Conservation (phyloP, 2,329 filamentous ascomycete genomes). For the Penicillium sp. region DNA sequence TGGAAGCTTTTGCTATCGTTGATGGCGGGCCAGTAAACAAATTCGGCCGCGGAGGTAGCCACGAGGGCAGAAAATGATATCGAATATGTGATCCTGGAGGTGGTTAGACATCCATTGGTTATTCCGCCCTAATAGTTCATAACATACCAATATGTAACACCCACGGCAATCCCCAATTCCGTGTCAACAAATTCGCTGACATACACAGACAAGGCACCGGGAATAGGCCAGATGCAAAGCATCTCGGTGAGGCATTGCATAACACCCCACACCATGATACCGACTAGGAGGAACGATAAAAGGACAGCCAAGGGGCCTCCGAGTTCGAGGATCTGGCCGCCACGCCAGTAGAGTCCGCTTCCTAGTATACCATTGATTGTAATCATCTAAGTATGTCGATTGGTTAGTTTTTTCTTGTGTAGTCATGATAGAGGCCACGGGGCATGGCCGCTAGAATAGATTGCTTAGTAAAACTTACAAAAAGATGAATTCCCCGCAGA, state of each 20-base stretch:
- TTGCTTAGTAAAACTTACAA: slow-evolving; percentile 17
- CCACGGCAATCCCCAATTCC: slow-evolving; percentile 33
- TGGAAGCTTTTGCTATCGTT: slow-evolving; percentile 18
- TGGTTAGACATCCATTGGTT: not conserved
- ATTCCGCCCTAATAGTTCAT: not conserved
- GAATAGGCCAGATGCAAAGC: slow-evolving; percentile 34
- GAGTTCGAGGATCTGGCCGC: slow-evolving; percentile 30
- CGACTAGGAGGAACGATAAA: slow-evolving; percentile 30
- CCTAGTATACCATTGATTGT: slow-evolving; percentile 33
- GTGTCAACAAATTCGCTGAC: slow-evolving; percentile 34
- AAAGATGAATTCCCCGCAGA: slow-evolving; percentile 24
- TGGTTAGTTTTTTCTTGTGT: not conserved
- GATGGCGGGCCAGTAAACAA: slow-evolving; percentile 24
- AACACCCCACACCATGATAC: slow-evolving; percentile 29
- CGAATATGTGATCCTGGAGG: slow-evolving; percentile 26
- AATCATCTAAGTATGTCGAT: slow-evolving; percentile 27
- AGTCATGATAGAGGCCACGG: not conserved
- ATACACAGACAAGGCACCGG: slow-evolving; percentile 34
- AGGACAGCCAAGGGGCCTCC: slow-evolving; percentile 31
- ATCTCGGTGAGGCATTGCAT: slow-evolving; percentile 40
- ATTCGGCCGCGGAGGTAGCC: slow-evolving; percentile 22
- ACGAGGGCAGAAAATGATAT: slow-evolving; percentile 27
- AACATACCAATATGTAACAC: slow-evolving; percentile 32
- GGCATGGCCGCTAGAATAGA: not conserved
- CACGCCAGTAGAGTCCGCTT: slow-evolving; percentile 29